A percentile compares a stretch with the other conserved stretches of the same genome.
phyloP scores from a whole-genome alignment of 768 basidiomycete species.

The Leccinum obscurum region DNA sequence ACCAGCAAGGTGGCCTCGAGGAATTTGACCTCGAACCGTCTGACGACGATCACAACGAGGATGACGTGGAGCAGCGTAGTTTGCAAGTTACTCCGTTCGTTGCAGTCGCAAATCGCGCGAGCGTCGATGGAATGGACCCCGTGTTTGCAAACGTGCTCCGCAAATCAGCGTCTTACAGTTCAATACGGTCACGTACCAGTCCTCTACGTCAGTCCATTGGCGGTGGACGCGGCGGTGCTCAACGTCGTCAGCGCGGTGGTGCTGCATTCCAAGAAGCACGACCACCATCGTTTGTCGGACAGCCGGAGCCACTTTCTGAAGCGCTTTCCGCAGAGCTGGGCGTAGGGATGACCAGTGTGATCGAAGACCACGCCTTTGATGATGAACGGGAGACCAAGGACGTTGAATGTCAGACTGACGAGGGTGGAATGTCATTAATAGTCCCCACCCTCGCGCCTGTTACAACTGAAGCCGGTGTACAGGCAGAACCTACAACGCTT shows the following conservation, averaged over 20 bases:
- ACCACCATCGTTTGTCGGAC: conserved; percentile 68
- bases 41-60: conserved; percentile 24
- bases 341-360: conserved; percentile 43
- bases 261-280: conserved; percentile 69
- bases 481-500: conserved; percentile 33
- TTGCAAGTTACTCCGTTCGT: conserved; percentile 38
- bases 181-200: conserved; percentile 48
- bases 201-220: conserved; percentile 63
- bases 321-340: conserved; percentile 70
- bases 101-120: conserved; percentile 58
- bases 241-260: conserved; percentile 62
- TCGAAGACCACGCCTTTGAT: conserved; percentile 40
- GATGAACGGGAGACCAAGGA: conserved; percentile 57
- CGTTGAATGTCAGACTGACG: conserved; percentile 67
- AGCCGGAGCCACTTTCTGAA: conserved; percentile 70
- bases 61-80: conserved; percentile 29
- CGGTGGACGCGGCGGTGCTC: conserved; percentile 47
- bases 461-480: conserved; percentile 42
- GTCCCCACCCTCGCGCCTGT: conserved; percentile 32
- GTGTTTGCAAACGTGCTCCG: conserved; percentile 77
- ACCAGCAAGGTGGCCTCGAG: conserved; percentile 14
- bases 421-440: conserved; percentile 31
- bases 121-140: conserved; percentile 87
- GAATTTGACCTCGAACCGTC: conserved; percentile 27
- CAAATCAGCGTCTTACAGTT: conserved; percentile 46